A percentile compares a stretch with the other conserved stretches of the same genome.
phyloP scores from a whole-genome alignment of 345 rosid genomes.

The Camelina hispida region DNA sequence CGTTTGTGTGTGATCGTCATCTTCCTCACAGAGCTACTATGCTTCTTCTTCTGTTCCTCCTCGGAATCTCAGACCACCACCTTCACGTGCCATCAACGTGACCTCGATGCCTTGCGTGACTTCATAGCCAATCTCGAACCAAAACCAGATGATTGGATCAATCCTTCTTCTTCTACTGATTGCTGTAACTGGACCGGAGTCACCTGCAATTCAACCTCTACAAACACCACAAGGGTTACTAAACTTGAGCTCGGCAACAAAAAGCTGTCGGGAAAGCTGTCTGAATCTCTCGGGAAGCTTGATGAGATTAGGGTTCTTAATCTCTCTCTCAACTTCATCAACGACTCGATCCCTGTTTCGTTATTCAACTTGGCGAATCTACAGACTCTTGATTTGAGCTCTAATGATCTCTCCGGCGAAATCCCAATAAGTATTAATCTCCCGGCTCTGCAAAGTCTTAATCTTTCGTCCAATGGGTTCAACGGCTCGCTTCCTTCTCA shows the following conservation, averaged over 20 bases:
- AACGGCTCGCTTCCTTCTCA: constrained; percentile 56
- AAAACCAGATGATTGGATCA: constrained; percentile 51
- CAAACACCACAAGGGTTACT: constrained; percentile 47
- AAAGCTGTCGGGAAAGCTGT: constrained; percentile 55
- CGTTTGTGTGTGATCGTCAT: constrained; percentile 47
- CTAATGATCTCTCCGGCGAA: constrained; percentile 55
- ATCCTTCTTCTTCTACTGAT: constrained; percentile 32
- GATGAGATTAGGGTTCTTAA: constrained; percentile 59
- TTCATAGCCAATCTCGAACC: constrained; percentile 50
- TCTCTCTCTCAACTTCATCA: constrained; percentile 61
- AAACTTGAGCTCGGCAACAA: constrained; percentile 48
- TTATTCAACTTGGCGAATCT: constrained; percentile 54
- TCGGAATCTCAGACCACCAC: constrained; percentile 51
- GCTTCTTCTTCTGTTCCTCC: constrained; percentile 43
- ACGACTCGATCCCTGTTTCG: constrained; percentile 55
- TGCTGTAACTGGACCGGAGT: constrained; percentile 76
- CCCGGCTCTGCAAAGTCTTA: constrained; percentile 51
- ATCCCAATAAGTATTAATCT: constrained; percentile 52
- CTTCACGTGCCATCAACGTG: constrained; percentile 56
- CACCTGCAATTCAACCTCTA: constrained; percentile 45
- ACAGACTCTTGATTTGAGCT: constrained; percentile 62
- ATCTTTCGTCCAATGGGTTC: constrained; percentile 57
- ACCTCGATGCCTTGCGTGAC: constrained; percentile 54
- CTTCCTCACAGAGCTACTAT: constrained; percentile 46
- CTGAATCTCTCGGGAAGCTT: constrained; percentile 55